Base-by-base conservation (phyloP, 148 eudicot species). In the Rhododendron griersonianum region DNA sequence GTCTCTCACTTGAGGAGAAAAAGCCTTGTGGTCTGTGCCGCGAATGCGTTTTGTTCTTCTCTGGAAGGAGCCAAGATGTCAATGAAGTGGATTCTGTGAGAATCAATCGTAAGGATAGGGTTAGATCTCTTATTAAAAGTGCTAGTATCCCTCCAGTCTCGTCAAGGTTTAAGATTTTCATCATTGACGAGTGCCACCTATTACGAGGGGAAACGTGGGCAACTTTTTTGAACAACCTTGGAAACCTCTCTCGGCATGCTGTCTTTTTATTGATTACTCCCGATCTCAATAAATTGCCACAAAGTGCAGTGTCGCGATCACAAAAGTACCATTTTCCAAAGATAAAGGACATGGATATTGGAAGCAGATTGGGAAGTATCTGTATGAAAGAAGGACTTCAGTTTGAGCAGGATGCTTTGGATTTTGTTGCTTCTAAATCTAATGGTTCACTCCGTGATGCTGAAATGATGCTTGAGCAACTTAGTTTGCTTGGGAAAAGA, bases 391-490 rank as follows among this genome's bases (percentile, higher is more conserved):
- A 97, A 91, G 94, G 95, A 55, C 83, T 97, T 81, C 96, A 97
- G 61, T 94, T 92, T 84, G 98, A 94, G 47, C 89, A 89, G 81
- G 94, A 71, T 71, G 99, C 99, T 89, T 89, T 97, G 77, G 94
- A 92, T 74, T 94, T 97, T 78, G 90, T 97, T 89, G 95, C 98
- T 76, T 87, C 90, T 63, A 95, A 91, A 87, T 95, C 98, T 45
- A 91, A 90, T 89, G 98, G 99, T 80, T 97, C 99, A 51, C 90
- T 97, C 82, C 92, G 98, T 67, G 99, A 95, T 89, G 98, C 98
- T 78, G 98, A 95, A 86, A 95, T 95, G 98, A 95, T 92, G 96
- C 93, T 97, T 86, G 99, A 97, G 88, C 99, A 97, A 87, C 90
- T 95, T 77, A 94, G 98, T 89, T 92, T 97, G 89, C 92, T 97